These are phyloP conservation scores for Cnidoscolus chayamansa DNA, from an alignment of 441 rosid genomes.

Conservation along the genomic window DNA sequence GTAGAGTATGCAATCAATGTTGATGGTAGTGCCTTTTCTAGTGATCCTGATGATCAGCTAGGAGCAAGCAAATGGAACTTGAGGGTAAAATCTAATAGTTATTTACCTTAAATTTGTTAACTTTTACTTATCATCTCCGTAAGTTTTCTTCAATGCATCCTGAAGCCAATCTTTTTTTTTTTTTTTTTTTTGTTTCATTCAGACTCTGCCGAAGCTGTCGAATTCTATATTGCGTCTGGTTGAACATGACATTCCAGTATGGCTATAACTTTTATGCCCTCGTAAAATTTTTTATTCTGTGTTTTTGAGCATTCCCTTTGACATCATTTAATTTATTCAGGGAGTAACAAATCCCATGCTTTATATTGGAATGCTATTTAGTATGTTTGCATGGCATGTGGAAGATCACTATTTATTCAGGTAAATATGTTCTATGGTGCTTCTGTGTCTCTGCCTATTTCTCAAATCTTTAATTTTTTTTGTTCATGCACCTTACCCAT, in stretches of 20 bases:
- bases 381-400: slow-evolving; percentile 60
- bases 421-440: slow-evolving; percentile 20
- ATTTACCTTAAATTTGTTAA: not conserved
- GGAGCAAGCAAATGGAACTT: slow-evolving; percentile 48
- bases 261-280: not conserved
- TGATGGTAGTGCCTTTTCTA: slow-evolving; percentile 54
- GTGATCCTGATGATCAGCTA: slow-evolving; percentile 35
- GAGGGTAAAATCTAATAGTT: slow-evolving; percentile 27
- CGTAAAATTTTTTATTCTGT: not conserved
- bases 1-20: slow-evolving; percentile 49
- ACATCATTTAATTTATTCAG: slow-evolving; percentile 19
- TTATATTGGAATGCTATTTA: slow-evolving; percentile 56
- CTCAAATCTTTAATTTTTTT: not conserved
- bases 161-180: not conserved
- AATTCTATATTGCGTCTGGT: slow-evolving; percentile 38
- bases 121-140: not conserved
- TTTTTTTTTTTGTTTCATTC: slow-evolving; percentile 12
- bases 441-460: not conserved
- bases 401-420: slow-evolving; percentile 58
- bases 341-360: slow-evolving; percentile 54
- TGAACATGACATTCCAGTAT: slow-evolving; percentile 37
- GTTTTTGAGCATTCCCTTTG: slow-evolving; percentile 1
- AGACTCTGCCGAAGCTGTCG: slow-evolving; percentile 33
- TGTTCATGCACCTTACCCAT: not conserved
- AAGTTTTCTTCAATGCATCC: not conserved